Conservation (phyloP, 345 rosid genomes). For the Heritiera fomes region DNA sequence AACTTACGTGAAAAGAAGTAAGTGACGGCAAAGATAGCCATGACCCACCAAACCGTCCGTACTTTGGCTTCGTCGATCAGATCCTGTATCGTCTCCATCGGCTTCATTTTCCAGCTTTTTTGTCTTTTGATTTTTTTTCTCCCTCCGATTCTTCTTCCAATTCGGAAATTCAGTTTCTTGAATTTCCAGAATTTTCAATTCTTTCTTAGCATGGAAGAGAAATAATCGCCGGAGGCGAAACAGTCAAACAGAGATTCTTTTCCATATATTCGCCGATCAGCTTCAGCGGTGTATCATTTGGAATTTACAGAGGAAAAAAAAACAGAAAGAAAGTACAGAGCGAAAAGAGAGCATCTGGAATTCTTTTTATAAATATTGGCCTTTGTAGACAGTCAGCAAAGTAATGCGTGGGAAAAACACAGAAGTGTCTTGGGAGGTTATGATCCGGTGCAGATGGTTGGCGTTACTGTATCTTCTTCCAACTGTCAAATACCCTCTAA, state of each 20-base stretch:
- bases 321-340: not conserved
- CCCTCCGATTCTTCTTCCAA: constrained; percentile 1
- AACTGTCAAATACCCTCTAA: not conserved
- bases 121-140: not conserved
- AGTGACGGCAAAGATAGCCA: constrained; percentile 70
- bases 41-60: constrained; percentile 85
- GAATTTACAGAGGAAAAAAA: not conserved
- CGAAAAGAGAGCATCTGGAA: not conserved
- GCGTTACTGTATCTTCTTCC: not conserved
- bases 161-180: not conserved
- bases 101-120: constrained; percentile 45
- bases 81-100: constrained; percentile 88
- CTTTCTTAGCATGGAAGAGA: constrained; percentile 3
- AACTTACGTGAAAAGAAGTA: constrained; percentile 88
- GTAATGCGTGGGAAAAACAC: not conserved
- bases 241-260: not conserved
- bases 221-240: not conserved
- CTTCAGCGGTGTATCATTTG: not conserved
- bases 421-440: not conserved
- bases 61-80: constrained; percentile 92
- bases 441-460: not conserved
- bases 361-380: not conserved
- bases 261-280: not conserved
- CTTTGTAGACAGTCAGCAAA: not conserved
- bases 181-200: constrained; percentile 7